Base-by-base conservation (phyloP, 495 filamentous ascomycete species). In the Paragyromitra xinjiangensis region DNA sequence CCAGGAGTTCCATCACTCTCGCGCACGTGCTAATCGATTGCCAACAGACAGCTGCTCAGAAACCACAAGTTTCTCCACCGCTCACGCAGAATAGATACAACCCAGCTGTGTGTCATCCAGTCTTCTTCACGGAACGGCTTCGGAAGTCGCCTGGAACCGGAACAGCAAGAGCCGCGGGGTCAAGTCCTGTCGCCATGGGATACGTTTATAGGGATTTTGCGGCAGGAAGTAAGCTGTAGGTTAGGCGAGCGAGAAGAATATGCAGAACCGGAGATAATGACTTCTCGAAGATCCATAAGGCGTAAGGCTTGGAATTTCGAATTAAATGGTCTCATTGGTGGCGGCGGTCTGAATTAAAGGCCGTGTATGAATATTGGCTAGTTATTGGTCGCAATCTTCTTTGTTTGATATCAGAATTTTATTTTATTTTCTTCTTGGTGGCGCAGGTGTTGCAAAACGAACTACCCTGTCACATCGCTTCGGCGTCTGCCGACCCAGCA, bases 61-160 rank as follows among this genome's bases (percentile, higher is more conserved):
- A 64, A n/a, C 69, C 64, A 6, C 70, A 40, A 14, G 48, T 51
- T 24, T 66, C 77, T 5, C 65, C 71, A 3, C 64, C 78, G 8
- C 64, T 77, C 64, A 53, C 42, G 16, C 70, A 75, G 14, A 68
- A 58, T 48, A 64, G 76, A 34, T 77, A 82, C 69, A 84, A 88
- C 81, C 73, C 86, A 26, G 84, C 88, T 0, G 84, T 83, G 45
- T 79, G 86, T 29, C 88, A 91, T 71, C 89, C 89, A 5, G 88
- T 89, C 6, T 90, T 90, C 82, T 90, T 90, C 82, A 89, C 88
- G 14, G 83, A 87, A 14, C 85, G 85, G 59, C 77, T 90, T 59
- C 86, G 85, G 66, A 85, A 83, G 53, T 81, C 85, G 4, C 82
- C 85, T 1, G 69, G 81, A 7, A 71, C 58, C n/a, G 51, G 80